A percentile compares a stretch with the other conserved stretches of the same genome.
phyloP scores from a whole-genome alignment of 2,329 filamentous ascomycete genomes.

The Rhexocercosporidium sp. region DNA sequence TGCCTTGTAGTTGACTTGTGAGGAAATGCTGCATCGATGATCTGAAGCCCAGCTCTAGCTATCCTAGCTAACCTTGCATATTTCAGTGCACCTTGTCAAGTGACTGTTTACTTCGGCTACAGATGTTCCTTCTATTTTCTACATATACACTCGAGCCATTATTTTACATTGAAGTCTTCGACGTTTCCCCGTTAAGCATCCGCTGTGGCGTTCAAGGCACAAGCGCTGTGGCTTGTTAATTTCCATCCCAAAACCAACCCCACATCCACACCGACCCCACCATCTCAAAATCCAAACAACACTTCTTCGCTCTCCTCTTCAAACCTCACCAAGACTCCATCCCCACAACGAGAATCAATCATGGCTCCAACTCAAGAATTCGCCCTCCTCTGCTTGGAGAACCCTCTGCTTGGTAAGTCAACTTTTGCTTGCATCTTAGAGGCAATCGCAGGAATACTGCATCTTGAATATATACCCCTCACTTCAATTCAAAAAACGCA shows the following conservation, averaged over 20 bases:
- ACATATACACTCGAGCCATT: no score
- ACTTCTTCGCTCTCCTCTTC: conserved; percentile 17
- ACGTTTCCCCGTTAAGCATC: not conserved
- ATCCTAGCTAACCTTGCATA: no score
- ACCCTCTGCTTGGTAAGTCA: conserved; percentile 85
- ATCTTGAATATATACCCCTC: not conserved
- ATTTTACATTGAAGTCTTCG: no score
- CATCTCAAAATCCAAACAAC: conserved; percentile 20
- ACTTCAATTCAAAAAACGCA: not conserved
- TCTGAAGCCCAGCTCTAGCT: not conserved
- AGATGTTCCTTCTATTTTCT: no score
- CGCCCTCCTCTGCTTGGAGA: conserved; percentile 92
- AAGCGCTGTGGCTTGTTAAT: not conserved
- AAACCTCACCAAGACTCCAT: conserved; percentile 19
- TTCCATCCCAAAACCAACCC: conserved; percentile 24
- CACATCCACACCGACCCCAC: conserved; percentile 29
- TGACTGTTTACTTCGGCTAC: no score
- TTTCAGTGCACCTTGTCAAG: not conserved
- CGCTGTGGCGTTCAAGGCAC: not conserved
- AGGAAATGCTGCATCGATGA: not conserved
- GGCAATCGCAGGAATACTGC: not conserved
- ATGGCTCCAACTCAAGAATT: conserved; percentile 84
- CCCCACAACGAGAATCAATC: conserved; percentile 36
- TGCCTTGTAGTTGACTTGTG: not conserved
- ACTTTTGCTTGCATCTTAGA: no score